Percentiles rank a stretch among this genome's conserved stretches.
These are phyloP conservation scores for Cyclostephanos invisitatus DNA, from an alignment of 108 stramenopile genomes.

Conservation along the genomic window DNA sequence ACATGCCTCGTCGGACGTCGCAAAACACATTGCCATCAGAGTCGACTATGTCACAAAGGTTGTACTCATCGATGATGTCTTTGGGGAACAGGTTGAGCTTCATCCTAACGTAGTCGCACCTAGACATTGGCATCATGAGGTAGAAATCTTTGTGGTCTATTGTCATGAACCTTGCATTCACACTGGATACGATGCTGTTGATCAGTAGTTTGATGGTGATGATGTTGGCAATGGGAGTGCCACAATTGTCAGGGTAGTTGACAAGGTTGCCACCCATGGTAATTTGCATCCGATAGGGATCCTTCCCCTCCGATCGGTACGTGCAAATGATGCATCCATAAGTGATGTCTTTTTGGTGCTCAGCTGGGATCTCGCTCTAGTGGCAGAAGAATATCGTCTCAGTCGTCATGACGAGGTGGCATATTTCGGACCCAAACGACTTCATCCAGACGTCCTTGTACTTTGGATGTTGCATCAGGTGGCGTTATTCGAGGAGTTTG, in stretches of 20 bases:
- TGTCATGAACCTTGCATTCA: constrained; percentile 28
- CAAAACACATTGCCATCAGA: constrained; percentile 14
- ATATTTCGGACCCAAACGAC: constrained; percentile 6
- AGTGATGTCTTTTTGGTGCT: constrained; percentile 13
- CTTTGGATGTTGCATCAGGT: constrained; percentile 22
- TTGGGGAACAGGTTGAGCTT: constrained; percentile 18
- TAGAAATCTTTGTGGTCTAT: constrained; percentile 47
- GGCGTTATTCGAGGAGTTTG: constrained; percentile 16
- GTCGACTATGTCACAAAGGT: constrained; percentile 8
- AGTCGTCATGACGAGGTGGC: not conserved
- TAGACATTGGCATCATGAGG: constrained; percentile 38
- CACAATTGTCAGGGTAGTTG: constrained; percentile 15
- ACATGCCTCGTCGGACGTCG: constrained; percentile 45
- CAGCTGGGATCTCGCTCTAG: constrained; percentile 14
- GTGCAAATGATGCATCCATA: constrained; percentile 30
- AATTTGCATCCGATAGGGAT: constrained; percentile 22
- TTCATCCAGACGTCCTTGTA: not conserved
- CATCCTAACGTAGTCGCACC: constrained; percentile 32
- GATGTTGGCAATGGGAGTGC: constrained; percentile 42
- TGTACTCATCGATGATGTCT: constrained; percentile 43
- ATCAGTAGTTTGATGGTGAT: constrained; percentile 22
- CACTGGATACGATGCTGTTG: constrained; percentile 16
- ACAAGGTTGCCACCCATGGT: constrained; percentile 42
- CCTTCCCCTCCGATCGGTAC: constrained; percentile 23
- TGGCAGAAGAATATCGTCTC: constrained; percentile 16